A percentile compares a stretch with the other conserved stretches of the same genome.
Conservation (phyloP, 768 basidiomycete species). For the Chiua virens region DNA sequence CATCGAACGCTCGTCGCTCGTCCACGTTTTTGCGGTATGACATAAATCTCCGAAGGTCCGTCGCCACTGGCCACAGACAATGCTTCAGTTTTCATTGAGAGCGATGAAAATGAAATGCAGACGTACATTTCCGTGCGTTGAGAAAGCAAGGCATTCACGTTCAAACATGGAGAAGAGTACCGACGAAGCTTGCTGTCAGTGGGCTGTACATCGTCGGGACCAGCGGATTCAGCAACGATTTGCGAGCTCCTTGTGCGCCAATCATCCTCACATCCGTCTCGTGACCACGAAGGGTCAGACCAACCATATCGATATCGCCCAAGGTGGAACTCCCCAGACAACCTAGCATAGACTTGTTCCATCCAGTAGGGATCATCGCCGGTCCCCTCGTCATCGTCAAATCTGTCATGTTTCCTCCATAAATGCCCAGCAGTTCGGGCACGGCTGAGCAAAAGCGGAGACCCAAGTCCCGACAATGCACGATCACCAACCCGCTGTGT, state of each 20-base stretch:
- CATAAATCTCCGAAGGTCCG: constrained; percentile 6
- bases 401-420: background rate
- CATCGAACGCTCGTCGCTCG: background rate
- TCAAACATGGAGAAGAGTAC: constrained; percentile 2
- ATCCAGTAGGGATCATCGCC: constrained; percentile 7
- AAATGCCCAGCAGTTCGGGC: background rate
- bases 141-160: background rate
- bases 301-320: background rate
- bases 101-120: too few relatives aligned
- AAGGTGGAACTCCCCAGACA: background rate
- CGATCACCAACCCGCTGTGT: background rate
- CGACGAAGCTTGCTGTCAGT: background rate
- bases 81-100: background rate
- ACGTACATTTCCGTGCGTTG: constrained; percentile 1
- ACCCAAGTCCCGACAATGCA: background rate
- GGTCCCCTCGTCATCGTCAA: constrained; percentile 1
- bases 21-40: constrained; percentile 22
- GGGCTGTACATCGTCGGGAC: background rate
- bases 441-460: background rate
- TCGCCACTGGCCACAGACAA: background rate
- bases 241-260: constrained; percentile 12
- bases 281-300: background rate
- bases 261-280: constrained; percentile 5
- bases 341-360: constrained; percentile 6
- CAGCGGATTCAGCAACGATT: background rate